Percentiles rank a stretch among this genome's conserved stretches.
Conservation (phyloP, 2,329 filamentous ascomycete species). For the Calonectria hongkongensis region DNA sequence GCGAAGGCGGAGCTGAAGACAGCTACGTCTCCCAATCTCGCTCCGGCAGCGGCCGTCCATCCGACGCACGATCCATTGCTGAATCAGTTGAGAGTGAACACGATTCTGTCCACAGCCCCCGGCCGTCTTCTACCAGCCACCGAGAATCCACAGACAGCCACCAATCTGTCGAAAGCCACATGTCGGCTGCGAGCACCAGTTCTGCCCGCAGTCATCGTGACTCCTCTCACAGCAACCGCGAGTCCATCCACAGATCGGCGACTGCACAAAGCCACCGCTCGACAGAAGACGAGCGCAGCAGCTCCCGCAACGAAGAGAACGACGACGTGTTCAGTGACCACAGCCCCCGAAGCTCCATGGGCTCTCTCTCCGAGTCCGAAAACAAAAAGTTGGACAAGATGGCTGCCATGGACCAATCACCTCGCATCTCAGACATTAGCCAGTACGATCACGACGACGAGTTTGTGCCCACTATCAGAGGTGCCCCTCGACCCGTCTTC, state of each 20-base stretch:
- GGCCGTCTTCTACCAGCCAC: slow-evolving; percentile 7
- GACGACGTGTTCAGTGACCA: slow-evolving; percentile 77
- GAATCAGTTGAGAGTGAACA: slow-evolving; percentile 5
- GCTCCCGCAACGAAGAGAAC: slow-evolving; percentile 68
- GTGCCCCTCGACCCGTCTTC: slow-evolving; percentile 78
- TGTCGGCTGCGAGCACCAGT: not conserved
- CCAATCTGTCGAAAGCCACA: slow-evolving; percentile 15
- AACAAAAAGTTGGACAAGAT: slow-evolving; percentile 59
- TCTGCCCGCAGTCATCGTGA: slow-evolving; percentile 23
- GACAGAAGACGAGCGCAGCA: slow-evolving; percentile 57
- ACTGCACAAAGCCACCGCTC: slow-evolving; percentile 45
- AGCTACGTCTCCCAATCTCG: not conserved
- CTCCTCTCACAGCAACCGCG: slow-evolving; percentile 46
- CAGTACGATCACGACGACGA: slow-evolving; percentile 67
- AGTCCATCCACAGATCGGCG: slow-evolving; percentile 52
- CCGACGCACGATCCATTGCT: slow-evolving; percentile 20
- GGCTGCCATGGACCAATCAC: slow-evolving; percentile 59
- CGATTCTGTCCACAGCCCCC: slow-evolving; percentile 25
- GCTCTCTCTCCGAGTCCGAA: slow-evolving; percentile 67
- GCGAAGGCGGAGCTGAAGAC: not conserved
- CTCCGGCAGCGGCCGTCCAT: slow-evolving; percentile 4
- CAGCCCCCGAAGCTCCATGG: slow-evolving; percentile 74
- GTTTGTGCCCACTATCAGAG: slow-evolving; percentile 73
- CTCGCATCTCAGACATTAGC: slow-evolving; percentile 71
- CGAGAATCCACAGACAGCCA: slow-evolving; percentile 26